Percentiles rank a stretch among this genome's conserved stretches.
Conservation (phyloP, 192 early-diverging fungal genomes). For the Phycomyces nitens region DNA sequence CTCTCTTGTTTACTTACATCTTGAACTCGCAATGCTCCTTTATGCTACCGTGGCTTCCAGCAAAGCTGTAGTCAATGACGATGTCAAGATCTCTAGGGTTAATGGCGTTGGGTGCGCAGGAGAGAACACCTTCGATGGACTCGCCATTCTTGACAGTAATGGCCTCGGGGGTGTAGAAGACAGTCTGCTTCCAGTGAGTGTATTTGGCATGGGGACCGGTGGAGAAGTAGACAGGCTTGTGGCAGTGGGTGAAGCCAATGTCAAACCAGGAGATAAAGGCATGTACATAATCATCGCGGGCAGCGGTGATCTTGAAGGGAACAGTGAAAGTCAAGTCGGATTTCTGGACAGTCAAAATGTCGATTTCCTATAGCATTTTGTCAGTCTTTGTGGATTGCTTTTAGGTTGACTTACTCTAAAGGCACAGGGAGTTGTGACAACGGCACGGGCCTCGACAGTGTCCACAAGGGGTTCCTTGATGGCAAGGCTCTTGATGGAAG, state of each 20-base stretch:
- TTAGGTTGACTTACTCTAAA: constrained; percentile 74
- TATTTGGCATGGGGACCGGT: constrained; percentile 81
- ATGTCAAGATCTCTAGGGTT: constrained; percentile 97
- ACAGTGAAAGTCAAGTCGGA: constrained; percentile 81
- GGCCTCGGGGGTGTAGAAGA: constrained; percentile 85
- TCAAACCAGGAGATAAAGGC: constrained; percentile 98
- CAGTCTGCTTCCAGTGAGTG: constrained; percentile 99
- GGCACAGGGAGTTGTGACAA: constrained; percentile 73
- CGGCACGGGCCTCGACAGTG: constrained; percentile 81
- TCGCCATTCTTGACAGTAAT: constrained; percentile 75
- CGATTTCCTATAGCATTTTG: constrained; percentile 50
- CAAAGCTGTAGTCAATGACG: constrained; percentile 63
- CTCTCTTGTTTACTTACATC: constrained; percentile 30
- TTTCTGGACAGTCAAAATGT: constrained; percentile 84
- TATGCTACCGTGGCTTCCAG: constrained; percentile 41
- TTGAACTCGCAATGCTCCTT: constrained; percentile 31
- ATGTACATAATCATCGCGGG: constrained; percentile 83
- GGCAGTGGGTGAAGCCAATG: constrained; percentile 89
- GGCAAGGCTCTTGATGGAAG: constrained; percentile 85
- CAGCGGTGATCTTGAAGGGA: constrained; percentile 76
- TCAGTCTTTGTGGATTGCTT: too few species aligned
- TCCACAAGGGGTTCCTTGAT: constrained; percentile 94
- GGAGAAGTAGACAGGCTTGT: constrained; percentile 78
- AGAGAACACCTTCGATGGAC: constrained; percentile 51
- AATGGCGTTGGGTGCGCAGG: constrained; percentile 62